A percentile compares a stretch with the other conserved stretches of the same genome.
These are phyloP conservation scores for Akanthomyces dipterigenus DNA, from an alignment of 2,329 filamentous ascomycete species.

Conservation along the genomic window DNA sequence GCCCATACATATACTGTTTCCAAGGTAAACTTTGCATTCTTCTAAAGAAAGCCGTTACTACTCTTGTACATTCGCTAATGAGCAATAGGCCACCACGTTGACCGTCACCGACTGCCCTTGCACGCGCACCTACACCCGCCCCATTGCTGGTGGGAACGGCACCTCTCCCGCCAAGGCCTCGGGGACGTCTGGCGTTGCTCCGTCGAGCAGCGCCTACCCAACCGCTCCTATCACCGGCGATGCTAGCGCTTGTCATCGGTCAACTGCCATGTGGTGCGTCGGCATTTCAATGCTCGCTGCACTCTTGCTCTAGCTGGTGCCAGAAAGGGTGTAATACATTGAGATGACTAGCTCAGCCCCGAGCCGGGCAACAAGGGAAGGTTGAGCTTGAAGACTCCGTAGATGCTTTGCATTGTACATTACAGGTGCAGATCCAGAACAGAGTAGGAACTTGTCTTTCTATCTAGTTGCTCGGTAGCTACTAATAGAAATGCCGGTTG, in stretches of 20 bases:
- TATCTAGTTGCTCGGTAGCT: no score
- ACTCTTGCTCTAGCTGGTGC: background rate
- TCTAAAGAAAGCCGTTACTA: no score
- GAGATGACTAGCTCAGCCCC: background rate
- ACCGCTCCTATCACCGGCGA: background rate
- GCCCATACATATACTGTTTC: conserved; percentile 57
- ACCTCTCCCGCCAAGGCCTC: background rate
- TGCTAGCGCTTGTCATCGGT: background rate
- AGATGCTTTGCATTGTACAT: no score
- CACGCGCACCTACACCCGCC: conserved; percentile 41
- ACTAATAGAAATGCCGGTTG: no score
- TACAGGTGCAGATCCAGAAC: no score
- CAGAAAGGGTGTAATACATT: background rate
- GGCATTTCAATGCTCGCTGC: background rate
- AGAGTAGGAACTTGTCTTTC: no score
- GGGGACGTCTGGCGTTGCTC: background rate
- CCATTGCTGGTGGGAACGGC: background rate
- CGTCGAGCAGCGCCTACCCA: background rate
- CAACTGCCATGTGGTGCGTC: background rate
- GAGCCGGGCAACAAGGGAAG: no score
- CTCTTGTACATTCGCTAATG: background rate
- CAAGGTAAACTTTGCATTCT: conserved; percentile 15
- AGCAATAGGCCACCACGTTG: conserved; percentile 46
- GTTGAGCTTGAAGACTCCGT: background rate
- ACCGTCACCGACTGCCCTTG: conserved; percentile 59